phyloP scores from a whole-genome alignment of 805 yeast species.

The Saccharomyces paradoxus region DNA sequence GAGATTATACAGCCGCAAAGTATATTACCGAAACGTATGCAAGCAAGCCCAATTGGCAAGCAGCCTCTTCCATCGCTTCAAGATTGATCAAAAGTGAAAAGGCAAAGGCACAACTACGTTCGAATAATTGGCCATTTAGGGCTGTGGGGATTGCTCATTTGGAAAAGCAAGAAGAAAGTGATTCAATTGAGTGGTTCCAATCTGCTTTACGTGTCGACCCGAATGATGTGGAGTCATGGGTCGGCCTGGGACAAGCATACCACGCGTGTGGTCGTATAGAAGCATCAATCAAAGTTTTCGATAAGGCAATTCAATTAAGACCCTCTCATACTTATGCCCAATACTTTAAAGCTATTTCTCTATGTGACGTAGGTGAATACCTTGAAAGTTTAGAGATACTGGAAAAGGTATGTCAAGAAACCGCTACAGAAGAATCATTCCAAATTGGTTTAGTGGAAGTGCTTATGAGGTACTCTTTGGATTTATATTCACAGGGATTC shows the following conservation, averaged over 20 bases:
- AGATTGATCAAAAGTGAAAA: constrained; percentile 58
- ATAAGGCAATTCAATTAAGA: constrained; percentile 49
- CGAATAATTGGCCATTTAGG: constrained; percentile 76
- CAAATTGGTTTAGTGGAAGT: constrained; percentile 50
- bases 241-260: constrained; percentile 96
- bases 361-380: constrained; percentile 57
- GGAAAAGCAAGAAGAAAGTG: constrained; percentile 60
- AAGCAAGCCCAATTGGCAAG: constrained; percentile 65
- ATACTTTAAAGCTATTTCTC: constrained; percentile 60
- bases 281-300: constrained; percentile 79
- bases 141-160: constrained; percentile 73
- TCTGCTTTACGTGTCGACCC: constrained; percentile 65
- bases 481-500: constrained; percentile 50
- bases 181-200: constrained; percentile 86
- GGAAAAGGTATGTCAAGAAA: constrained; percentile 32
- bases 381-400: constrained; percentile 49
- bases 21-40: constrained; percentile 67
- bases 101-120: constrained; percentile 42
- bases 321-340: constrained; percentile 51
- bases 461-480: constrained; percentile 44
- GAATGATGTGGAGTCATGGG: constrained; percentile 74
- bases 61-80: constrained; percentile 66
- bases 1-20: constrained; percentile 67
- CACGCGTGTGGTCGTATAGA: constrained; percentile 74
- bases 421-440: constrained; percentile 44